A percentile compares a stretch with the other conserved stretches of the same genome.
These are phyloP conservation scores for Epichloe brachyelytri DNA, from an alignment of 2,329 filamentous ascomycete genomes.

Conservation along the genomic window DNA sequence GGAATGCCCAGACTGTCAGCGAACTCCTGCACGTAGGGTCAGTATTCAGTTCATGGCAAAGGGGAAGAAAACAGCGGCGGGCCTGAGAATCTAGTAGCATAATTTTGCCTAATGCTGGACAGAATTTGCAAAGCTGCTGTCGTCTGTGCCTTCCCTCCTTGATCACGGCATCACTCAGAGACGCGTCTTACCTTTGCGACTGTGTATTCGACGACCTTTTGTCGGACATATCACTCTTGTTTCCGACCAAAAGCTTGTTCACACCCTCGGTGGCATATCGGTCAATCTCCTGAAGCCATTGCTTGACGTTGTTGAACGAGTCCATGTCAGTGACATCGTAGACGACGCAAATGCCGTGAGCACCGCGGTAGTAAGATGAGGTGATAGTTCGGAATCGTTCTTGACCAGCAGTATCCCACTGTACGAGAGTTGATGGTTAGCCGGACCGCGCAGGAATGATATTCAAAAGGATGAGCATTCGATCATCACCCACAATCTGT, in stretches of 20 bases:
- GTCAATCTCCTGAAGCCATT: conserved; percentile 99
- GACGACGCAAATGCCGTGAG: conserved; percentile 98
- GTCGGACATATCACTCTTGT: conserved; percentile 99
- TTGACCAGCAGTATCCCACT: conserved; percentile 99
- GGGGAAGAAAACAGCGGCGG: not conserved
- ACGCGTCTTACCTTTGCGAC: conserved; percentile 80
- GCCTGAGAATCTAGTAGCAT: too few species aligned
- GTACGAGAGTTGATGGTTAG: conserved; percentile 7
- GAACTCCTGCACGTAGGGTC: conserved; percentile 58
- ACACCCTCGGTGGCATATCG: conserved; percentile 97
- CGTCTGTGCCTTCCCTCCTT: not conserved
- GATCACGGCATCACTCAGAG: not conserved
- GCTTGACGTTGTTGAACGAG: conserved; percentile 99
- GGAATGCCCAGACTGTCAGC: conserved; percentile 97
- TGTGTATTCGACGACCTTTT: conserved; percentile 99
- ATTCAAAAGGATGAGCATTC: not conserved
- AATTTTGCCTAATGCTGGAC: not conserved
- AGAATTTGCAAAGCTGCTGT: too few species aligned
- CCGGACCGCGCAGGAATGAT: not conserved
- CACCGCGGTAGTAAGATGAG: conserved; percentile 97
- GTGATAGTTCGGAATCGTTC: conserved; percentile 99
- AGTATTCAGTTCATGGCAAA: conserved; percentile 5
- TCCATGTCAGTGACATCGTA: conserved; percentile 99
- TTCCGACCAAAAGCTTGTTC: conserved; percentile 97
- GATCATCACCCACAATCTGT: conserved; percentile 66